phyloP scores from a whole-genome alignment of 2,329 filamentous ascomycete genomes.

The Aureobasidium sp. region DNA sequence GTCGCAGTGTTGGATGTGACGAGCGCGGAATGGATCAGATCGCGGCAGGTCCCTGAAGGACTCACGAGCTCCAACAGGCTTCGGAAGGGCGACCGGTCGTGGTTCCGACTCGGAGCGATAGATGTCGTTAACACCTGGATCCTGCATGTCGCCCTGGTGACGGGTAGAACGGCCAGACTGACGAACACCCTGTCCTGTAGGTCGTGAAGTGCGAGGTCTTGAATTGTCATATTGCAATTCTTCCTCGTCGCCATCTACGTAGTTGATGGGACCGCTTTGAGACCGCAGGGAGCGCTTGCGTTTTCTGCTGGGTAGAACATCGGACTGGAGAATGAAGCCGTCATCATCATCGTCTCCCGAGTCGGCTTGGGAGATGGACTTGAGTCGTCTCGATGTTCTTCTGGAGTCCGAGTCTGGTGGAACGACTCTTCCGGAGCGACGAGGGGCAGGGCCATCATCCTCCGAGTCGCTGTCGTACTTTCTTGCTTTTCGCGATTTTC shows the following conservation, averaged over 20 bases:
- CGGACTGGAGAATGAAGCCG: conserved; percentile 29
- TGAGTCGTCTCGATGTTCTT: background rate
- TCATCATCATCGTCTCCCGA: conserved; percentile 15
- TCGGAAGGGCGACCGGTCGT: conserved; percentile 35
- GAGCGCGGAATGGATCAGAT: conserved; percentile 57
- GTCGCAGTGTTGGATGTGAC: conserved; percentile 64
- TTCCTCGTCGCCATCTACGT: conserved; percentile 13
- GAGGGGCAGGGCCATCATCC: background rate
- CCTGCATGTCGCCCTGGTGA: conserved; percentile 41
- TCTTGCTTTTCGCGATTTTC: background rate
- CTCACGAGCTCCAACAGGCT: conserved; percentile 58
- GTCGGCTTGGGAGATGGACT: background rate
- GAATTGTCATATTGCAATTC: conserved; percentile 11
- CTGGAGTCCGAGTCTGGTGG: conserved; percentile 15
- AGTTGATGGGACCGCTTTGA: background rate
- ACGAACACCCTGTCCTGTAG: conserved; percentile 22
- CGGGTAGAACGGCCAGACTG: conserved; percentile 39
- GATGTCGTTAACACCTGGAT: conserved; percentile 50
- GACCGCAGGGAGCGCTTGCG: conserved; percentile 26
- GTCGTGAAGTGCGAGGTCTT: conserved; percentile 11
- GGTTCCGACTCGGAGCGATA: conserved; percentile 37
- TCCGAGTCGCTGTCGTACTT: conserved; percentile 7
- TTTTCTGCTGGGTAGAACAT: conserved; percentile 31
- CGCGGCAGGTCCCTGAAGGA: conserved; percentile 55
- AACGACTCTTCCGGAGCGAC: background rate